Conservation (phyloP, 768 basidiomycete genomes). For the Suillus lakei region DNA sequence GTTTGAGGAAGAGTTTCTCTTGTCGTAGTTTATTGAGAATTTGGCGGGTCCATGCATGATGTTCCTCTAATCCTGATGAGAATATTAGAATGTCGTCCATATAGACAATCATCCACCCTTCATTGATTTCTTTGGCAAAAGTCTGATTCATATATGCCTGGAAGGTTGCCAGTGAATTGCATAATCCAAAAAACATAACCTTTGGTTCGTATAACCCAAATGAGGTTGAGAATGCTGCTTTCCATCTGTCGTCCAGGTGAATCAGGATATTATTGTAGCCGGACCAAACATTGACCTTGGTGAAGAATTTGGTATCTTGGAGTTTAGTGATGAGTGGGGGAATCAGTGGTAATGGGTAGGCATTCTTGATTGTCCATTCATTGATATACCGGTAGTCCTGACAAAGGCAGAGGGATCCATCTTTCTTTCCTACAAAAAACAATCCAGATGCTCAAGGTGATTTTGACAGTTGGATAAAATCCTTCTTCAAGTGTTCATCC, state of each 20-base stretch:
- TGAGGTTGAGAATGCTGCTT: too few species aligned
- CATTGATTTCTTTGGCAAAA: too few species aligned
- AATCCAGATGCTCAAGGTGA: neutral
- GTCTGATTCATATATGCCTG: too few species aligned
- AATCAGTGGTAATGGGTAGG: neutral
- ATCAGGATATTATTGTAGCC: neutral
- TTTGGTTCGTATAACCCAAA: neutral
- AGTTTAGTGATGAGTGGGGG: neutral
- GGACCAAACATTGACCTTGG: neutral
- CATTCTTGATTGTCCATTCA: neutral
- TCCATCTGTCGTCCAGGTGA: too few species aligned
- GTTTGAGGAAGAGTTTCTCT: constrained; percentile 32
- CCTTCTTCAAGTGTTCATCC: neutral
- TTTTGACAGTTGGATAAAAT: neutral
- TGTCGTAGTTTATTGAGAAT: too few species aligned
- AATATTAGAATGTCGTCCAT: too few species aligned
- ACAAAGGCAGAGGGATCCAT: too few species aligned
- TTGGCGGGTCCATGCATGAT: too few species aligned
- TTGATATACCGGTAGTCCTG: too few species aligned
- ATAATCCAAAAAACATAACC: neutral
- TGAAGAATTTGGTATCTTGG: neutral
- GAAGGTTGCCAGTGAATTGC: too few species aligned
- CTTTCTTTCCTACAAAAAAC: neutral
- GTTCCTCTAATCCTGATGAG: too few species aligned
- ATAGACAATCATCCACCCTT: too few species aligned